Conservation (phyloP, 768 basidiomycete species). For the Gloeostereum incarnatum region DNA sequence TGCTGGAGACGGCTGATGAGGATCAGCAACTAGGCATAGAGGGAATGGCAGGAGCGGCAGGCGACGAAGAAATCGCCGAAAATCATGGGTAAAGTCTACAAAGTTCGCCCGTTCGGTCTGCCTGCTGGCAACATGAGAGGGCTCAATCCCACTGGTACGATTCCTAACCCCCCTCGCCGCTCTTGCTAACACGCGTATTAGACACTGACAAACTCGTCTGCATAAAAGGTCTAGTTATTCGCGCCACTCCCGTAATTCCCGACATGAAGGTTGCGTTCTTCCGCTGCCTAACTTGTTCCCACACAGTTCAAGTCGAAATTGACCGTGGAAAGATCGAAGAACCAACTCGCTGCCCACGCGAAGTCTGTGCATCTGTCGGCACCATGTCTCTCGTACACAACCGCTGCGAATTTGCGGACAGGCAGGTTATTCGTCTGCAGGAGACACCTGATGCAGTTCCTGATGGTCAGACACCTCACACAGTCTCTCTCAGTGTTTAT, state of each 20-base stretch:
- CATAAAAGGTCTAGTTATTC: constrained; percentile 95
- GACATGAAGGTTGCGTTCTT: constrained; percentile 99
- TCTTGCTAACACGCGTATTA: constrained; percentile 18
- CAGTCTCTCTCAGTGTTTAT: constrained; percentile 94
- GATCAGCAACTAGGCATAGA: constrained; percentile 65
- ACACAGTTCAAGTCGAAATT: constrained; percentile 95
- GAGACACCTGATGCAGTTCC: constrained; percentile 98
- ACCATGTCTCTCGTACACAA: constrained; percentile 97
- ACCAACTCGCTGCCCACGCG: constrained; percentile 85
- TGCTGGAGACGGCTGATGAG: constrained; percentile 80
- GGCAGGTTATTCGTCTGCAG: constrained; percentile 91
- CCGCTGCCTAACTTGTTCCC: constrained; percentile 90
- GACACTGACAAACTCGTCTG: constrained; percentile 97
- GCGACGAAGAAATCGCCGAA: constrained; percentile 84
- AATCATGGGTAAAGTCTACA: constrained; percentile 83
- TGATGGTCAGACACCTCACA: constrained; percentile 97
- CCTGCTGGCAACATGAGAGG: constrained; percentile 87
- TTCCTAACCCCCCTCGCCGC: neutral
- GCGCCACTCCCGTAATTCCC: constrained; percentile 94
- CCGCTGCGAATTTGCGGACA: constrained; percentile 91
- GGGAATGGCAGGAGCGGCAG: constrained; percentile 68
- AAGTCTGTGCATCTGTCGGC: constrained; percentile 81
- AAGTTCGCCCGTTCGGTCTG: constrained; percentile 87
- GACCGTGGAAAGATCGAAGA: constrained; percentile 98
- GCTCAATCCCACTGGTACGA: constrained; percentile 82